Percentiles rank a stretch among this genome's conserved stretches.
Evolutionary conservation across 768 basidiomycete genomes (phyloP).

Genomic region (Gloeostereum incarnatum): DNA sequence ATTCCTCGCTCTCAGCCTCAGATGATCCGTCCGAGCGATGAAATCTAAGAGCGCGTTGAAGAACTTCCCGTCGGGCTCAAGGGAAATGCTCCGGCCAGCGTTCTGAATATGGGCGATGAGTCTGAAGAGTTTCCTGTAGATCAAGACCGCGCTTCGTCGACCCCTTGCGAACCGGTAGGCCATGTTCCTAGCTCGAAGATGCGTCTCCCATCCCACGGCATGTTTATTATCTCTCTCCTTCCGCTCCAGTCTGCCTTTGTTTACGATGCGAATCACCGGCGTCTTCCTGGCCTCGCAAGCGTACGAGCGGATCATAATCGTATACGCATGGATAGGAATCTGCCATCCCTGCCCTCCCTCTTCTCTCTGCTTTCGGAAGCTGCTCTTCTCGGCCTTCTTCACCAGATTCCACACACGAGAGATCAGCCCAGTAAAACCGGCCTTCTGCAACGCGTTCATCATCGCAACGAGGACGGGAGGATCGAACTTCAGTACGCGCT

Average conservation of each 20-base stretch:
- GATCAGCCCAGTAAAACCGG: slow-evolving; percentile 41
- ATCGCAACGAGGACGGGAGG: slow-evolving; percentile 52
- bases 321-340: slow-evolving; percentile 60
- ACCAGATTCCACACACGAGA: slow-evolving; percentile 61
- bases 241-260: slow-evolving; percentile 11
- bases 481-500: slow-evolving; percentile 39
- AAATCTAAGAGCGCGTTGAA: slow-evolving; percentile 54
- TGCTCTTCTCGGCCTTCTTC: slow-evolving; percentile 45
- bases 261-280: slow-evolving; percentile 16
- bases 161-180: slow-evolving; percentile 10
- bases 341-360: slow-evolving; percentile 36
- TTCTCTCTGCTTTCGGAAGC: no score
- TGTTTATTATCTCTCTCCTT: slow-evolving; percentile 10
- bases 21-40: slow-evolving; percentile 17
- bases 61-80: slow-evolving; percentile 52
- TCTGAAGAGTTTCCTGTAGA: slow-evolving; percentile 11
- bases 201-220: slow-evolving; percentile 14
- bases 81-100: no score
- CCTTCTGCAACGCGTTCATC: slow-evolving; percentile 51
- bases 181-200: slow-evolving; percentile 8
- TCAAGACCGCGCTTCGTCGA: slow-evolving; percentile 2
- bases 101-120: no score
- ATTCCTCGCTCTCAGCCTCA: background rate
- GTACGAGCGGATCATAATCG: slow-evolving; percentile 60
- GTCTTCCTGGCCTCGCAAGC: slow-evolving; percentile 29